These are phyloP conservation scores for Collybia sordida DNA, from an alignment of 768 basidiomycete species.

Conservation along the genomic window DNA sequence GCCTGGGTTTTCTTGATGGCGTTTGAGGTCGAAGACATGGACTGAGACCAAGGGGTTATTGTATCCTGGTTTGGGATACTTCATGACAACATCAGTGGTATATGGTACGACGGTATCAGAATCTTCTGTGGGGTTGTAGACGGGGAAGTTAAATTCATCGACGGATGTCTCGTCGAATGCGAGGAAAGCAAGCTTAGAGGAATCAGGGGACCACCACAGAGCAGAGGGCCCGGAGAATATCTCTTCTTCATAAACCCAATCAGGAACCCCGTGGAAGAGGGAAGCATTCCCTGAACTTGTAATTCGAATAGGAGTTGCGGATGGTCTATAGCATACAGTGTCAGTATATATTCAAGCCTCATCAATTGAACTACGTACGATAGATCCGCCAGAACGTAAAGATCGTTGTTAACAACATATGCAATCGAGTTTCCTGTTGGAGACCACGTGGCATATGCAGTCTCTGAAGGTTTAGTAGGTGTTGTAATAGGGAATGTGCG, in stretches of 20 bases:
- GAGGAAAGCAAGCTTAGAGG: slow-evolving; percentile 77
- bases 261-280: slow-evolving; percentile 91
- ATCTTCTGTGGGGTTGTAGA: slow-evolving; percentile 86
- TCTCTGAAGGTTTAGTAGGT: slow-evolving; percentile 67
- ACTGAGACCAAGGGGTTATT: slow-evolving; percentile 84
- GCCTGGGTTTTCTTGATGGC: slow-evolving; percentile 40
- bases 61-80: slow-evolving; percentile 90
- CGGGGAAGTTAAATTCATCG: slow-evolving; percentile 81
- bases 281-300: slow-evolving; percentile 81
- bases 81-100: slow-evolving; percentile 66
- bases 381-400: slow-evolving; percentile 78
- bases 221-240: slow-evolving; percentile 72
- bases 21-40: slow-evolving; percentile 76
- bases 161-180: slow-evolving; percentile 87
- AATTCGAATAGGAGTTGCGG: slow-evolving; percentile 61
- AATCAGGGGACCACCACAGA: slow-evolving; percentile 91
- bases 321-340: slow-evolving; percentile 22
- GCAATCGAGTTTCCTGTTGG: slow-evolving; percentile 84
- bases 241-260: slow-evolving; percentile 98
- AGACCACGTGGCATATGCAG: slow-evolving; percentile 85
- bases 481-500: slow-evolving; percentile 69
- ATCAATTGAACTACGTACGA: slow-evolving; percentile 40
- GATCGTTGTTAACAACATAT: slow-evolving; percentile 82
- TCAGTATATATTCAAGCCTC: not conserved
- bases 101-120: slow-evolving; percentile 76